A percentile compares a stretch with the other conserved stretches of the same genome.
These are phyloP conservation scores for Babjeviella inositovora DNA, from an alignment of 805 yeast genomes.

Conservation along the genomic window DNA sequence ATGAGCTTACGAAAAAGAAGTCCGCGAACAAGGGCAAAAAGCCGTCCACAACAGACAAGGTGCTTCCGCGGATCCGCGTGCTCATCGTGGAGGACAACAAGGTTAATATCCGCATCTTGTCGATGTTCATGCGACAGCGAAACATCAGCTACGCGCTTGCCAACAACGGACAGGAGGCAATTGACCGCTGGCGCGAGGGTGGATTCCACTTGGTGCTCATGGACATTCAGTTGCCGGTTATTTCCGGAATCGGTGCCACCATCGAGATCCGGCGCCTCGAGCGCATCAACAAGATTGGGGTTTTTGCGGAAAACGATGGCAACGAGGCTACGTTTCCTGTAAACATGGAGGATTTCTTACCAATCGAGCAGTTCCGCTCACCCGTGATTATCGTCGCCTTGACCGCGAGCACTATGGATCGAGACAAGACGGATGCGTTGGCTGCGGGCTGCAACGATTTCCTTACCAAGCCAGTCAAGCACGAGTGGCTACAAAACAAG, in stretches of 20 bases:
- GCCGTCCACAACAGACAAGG: constrained; percentile 16
- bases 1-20: no score
- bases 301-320: constrained; percentile 13
- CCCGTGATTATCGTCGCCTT: constrained; percentile 98
- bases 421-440: constrained; percentile 79
- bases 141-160: constrained; percentile 77
- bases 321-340: constrained; percentile 5
- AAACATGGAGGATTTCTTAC: constrained; percentile 35
- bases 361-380: constrained; percentile 51
- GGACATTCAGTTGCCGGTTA: constrained; percentile 95
- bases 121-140: constrained; percentile 74
- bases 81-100: constrained; percentile 93
- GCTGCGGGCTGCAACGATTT: constrained; percentile 97
- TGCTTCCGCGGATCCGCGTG: constrained; percentile 80
- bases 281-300: constrained; percentile 63
- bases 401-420: constrained; percentile 79
- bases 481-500: constrained; percentile 87
- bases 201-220: constrained; percentile 88
- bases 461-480: constrained; percentile 87
- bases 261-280: constrained; percentile 82
- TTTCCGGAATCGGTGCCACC: constrained; percentile 92
- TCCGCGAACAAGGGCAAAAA: not conserved
- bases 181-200: constrained; percentile 87
- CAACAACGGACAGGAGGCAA: constrained; percentile 87
- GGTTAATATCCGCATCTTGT: constrained; percentile 83